Evolutionary conservation across 176 grass and related monocot species (phyloP).

Genomic region (Oryza australiensis): DNA sequence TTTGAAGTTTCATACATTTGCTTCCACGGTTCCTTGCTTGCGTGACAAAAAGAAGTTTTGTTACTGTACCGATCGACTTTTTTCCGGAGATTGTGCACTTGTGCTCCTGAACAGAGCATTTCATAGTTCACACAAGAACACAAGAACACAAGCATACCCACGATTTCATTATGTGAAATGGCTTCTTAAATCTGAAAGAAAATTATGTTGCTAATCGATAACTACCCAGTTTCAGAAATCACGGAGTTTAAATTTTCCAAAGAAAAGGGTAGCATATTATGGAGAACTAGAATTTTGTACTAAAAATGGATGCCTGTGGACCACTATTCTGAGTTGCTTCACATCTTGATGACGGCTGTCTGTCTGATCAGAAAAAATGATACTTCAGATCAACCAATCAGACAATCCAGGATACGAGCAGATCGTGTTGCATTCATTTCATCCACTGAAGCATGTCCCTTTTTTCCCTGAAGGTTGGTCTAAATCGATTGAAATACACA

Average conservation of each 20-base stretch:
- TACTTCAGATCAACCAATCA: neutral
- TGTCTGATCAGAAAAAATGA: conserved; percentile 17
- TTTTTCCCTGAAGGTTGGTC: neutral
- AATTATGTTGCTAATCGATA: neutral
- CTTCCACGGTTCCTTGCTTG: neutral
- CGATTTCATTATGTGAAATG: neutral
- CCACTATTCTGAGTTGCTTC: neutral
- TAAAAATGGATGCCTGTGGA: neutral
- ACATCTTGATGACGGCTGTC: neutral
- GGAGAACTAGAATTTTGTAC: neutral
- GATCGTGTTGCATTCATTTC: neutral
- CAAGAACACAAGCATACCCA: neutral
- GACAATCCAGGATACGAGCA: neutral
- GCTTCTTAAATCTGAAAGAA: neutral
- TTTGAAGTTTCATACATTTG: neutral
- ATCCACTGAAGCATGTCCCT: neutral
- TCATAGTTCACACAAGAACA: neutral
- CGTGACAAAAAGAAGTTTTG: neutral
- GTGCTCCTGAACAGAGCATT: neutral
- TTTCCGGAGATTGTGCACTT: neutral
- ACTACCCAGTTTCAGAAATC: neutral
- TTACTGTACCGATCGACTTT: neutral
- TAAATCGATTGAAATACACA: conserved; percentile 11
- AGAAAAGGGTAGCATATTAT: neutral
- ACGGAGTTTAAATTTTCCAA: neutral